Evolutionary conservation across 257 asterid species (phyloP), one percentile per base, ranked within the genome.

Genomic region (Solanum sitiens): DNA sequence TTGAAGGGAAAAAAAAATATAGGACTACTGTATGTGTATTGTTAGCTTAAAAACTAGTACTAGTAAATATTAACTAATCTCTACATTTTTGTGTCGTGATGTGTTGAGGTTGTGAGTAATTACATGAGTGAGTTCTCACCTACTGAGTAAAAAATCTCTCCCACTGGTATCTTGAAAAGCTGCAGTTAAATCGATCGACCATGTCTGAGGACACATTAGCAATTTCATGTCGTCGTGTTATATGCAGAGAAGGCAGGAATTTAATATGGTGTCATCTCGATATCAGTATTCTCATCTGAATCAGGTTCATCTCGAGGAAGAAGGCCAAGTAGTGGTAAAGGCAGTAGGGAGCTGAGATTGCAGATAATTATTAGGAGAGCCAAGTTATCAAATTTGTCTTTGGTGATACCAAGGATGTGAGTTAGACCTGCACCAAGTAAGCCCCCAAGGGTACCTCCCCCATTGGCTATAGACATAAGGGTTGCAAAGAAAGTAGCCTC

Each of bases 401-500:
- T 96, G 4, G 99, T 97, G 87, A 97, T 91, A 16, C 99, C 98
- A 59, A 97, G 93, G 84, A 95, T 87, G 91, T 92, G 92, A 82
- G 99, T 97, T 59, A 97, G 93, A 79, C 98, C 99, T 27, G 98
- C 99, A 86, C 99, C 99, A 18, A 97, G 92, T 73, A 97, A 89
- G 63, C 98, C 98, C 32, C 99, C 99, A 7, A 97, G 93, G 53
- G 95, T 98, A 88, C 98, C 89, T 71, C 99, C 99, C 8, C 95
- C 99, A 23, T 97, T 97, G 30, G 95, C 95, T 87, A 97, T 92
- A 65, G 99, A 95, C 99, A 97, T 97, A 2, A 97, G 96, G 40
- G 99, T 97, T 15, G 99, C 99, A 61, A 97, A 97, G 39, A 97
- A 98, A 23, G 99, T 97, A 27, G 99, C 98, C 89, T 97, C 99